Evolutionary conservation across 306 rosid species (phyloP), one percentile per base, ranked within the genome.

Genomic region (Carpinus fangiana): DNA sequence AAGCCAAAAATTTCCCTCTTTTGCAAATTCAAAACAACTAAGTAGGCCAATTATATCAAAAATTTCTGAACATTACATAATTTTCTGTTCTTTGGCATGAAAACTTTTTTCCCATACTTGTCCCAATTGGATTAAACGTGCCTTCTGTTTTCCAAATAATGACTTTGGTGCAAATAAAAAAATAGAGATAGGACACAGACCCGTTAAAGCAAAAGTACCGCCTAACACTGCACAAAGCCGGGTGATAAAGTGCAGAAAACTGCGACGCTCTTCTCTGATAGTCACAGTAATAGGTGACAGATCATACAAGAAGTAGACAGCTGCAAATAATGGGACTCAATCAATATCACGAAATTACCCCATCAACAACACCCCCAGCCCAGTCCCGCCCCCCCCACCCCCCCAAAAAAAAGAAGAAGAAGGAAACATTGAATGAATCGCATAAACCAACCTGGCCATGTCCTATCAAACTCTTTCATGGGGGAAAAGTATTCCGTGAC

Each of bases 181-280:
- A 74, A 69, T 57, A 20, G 34, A 73, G 23, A 54, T 18, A 54
- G 12, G 80, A 66, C 34, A 76, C 84, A 66, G 77, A 90, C 99
- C 99, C 84, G 99, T 96, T 76, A 96, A 83, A 65, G 99, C 99
- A 57, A 96, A 96, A 78, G 99, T 96, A 79, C 99, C 99, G 10
- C 99, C 99, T 47, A 96, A 82, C 69, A 93, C 97, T 41, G 98
- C 99, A 83, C 97, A 91, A 68, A 96, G 98, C 77, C 99, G 89
- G 52, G 99, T 96, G 79, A 96, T 83, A 85, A 96, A 93, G 85
- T 96, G 99, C 77, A 96, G 96, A 87, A 96, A 96, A 84, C 97
- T 93, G 64, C 92, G 97, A 36, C 99, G 89, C 84, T 96, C 99
- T 89, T 96, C 99, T 82, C 87, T 91, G 86, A 96, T 93, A 57